Percentiles rank a stretch among this genome's conserved stretches.
Evolutionary conservation across 768 basidiomycete species (phyloP).

Genomic region (Agrocybe pediades): DNA sequence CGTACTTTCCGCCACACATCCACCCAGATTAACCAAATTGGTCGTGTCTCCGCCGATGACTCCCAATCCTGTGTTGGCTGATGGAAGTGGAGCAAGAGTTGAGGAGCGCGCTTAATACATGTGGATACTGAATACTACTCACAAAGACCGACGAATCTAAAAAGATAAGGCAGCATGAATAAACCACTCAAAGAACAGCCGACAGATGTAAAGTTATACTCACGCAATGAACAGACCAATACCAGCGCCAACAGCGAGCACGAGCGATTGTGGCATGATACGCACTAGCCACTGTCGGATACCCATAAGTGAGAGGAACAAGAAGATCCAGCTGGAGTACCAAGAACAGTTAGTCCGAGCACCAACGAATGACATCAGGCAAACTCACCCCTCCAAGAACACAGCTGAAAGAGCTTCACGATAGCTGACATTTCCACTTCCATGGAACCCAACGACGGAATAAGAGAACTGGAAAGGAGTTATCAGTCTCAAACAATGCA

Average conservation of each 20-base stretch:
- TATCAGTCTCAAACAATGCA: neutral
- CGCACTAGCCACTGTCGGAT: slow-evolving; percentile 89
- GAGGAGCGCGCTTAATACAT: neutral
- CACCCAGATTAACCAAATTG: slow-evolving; percentile 76
- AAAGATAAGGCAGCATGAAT: slow-evolving; percentile 9
- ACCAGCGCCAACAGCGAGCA: slow-evolving; percentile 82
- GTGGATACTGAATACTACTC: slow-evolving; percentile 14
- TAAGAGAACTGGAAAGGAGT: slow-evolving; percentile 66
- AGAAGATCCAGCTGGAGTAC: slow-evolving; percentile 71
- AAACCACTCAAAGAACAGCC: neutral
- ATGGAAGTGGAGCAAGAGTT: slow-evolving; percentile 1
- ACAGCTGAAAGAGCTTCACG: slow-evolving; percentile 82
- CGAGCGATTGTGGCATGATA: slow-evolving; percentile 85
- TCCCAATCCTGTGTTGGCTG: slow-evolving; percentile 67
- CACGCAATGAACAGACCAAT: slow-evolving; percentile 88
- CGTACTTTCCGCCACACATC: slow-evolving; percentile 60
- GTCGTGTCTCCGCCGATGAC: slow-evolving; percentile 74
- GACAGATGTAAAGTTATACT: slow-evolving; percentile 28
- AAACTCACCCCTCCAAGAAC: slow-evolving; percentile 79
- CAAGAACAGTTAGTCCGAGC: neutral
- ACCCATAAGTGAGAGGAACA: slow-evolving; percentile 76
- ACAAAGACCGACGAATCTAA: slow-evolving; percentile 78
- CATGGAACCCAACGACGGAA: slow-evolving; percentile 86
- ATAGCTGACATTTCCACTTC: slow-evolving; percentile 71
- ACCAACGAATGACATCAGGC: neutral